phyloP scores from a whole-genome alignment of 2,329 filamentous ascomycete genomes.

The Hortaea werneckii region DNA sequence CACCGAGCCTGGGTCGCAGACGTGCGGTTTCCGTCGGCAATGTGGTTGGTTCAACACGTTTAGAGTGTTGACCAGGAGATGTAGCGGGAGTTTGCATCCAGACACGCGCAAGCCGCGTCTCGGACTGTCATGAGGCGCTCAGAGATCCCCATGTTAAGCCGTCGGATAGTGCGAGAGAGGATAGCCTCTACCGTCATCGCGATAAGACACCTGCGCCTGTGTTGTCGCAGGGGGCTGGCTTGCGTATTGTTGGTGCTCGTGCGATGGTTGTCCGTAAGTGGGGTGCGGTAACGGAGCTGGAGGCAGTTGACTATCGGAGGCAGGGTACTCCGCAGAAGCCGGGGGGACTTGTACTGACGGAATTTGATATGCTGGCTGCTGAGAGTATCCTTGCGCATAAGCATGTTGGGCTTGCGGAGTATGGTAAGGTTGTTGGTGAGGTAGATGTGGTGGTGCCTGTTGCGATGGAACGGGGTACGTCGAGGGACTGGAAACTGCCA shows the following conservation, averaged over 20 bases:
- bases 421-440: conserved; percentile 1
- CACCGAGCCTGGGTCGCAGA: too few relatives aligned
- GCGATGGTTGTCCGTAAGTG: conserved; percentile 11
- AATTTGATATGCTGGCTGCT: conserved; percentile 11
- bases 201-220: conserved; percentile 10
- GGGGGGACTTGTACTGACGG: conserved; percentile 13
- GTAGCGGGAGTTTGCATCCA: too few relatives aligned
- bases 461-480: conserved; percentile 1
- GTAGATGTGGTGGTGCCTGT: conserved; percentile 1
- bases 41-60: too few relatives aligned
- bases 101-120: too few relatives aligned
- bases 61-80: too few relatives aligned
- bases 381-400: conserved; percentile 11
- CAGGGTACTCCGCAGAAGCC: conserved; percentile 10
- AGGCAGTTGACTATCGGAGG: conserved; percentile 18
- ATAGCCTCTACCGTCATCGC: conserved; percentile 15
- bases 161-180: conserved; percentile 17
- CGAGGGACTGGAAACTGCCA: conserved; percentile 10
- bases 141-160: conserved; percentile 2
- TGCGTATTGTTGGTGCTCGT: conserved; percentile 13
- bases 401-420: neutral
- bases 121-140: too few relatives aligned
- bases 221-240: conserved; percentile 3
- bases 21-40: too few relatives aligned
- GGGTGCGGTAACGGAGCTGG: conserved; percentile 14